phyloP scores from a whole-genome alignment of 176 grass and related monocot species.

The Ensete ventricosum region DNA sequence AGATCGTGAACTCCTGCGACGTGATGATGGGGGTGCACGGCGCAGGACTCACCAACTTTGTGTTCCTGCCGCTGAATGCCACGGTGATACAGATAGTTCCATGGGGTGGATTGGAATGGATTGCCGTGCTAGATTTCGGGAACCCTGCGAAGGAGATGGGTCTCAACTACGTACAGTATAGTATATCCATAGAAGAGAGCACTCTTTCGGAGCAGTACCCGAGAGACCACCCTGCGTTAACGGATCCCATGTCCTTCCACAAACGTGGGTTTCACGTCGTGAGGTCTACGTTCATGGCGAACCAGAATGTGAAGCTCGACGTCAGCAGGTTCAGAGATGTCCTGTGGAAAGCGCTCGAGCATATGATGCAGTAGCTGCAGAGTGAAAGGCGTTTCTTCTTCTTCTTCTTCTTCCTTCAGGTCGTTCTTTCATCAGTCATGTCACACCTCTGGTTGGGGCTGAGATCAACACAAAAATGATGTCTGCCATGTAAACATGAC shows the following conservation, averaged over 20 bases:
- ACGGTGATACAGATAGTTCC: conserved; percentile 77
- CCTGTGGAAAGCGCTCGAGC: conserved; percentile 38
- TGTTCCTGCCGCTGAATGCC: conserved; percentile 68
- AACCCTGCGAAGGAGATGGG: conserved; percentile 74
- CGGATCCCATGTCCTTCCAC: conserved; percentile 56
- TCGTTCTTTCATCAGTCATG: no score
- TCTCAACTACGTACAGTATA: conserved; percentile 60
- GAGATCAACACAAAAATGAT: no score
- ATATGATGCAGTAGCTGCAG: conserved; percentile 34
- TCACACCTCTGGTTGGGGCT: no score
- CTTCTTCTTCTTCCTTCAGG: no score
- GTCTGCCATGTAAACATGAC: no score
- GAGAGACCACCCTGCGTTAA: conserved; percentile 46
- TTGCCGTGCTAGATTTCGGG: conserved; percentile 56
- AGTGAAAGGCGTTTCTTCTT: neutral
- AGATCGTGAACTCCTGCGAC: conserved; percentile 59
- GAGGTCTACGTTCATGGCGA: conserved; percentile 51
- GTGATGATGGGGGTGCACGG: conserved; percentile 75
- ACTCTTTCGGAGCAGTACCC: conserved; percentile 65
- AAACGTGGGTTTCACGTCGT: conserved; percentile 59
- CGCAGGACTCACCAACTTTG: conserved; percentile 64
- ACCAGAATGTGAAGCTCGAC: conserved; percentile 72
- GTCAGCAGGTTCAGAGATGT: conserved; percentile 39
- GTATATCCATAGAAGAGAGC: conserved; percentile 54
- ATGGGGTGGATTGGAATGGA: conserved; percentile 70